Base-by-base conservation (phyloP, 257 asterid species). In the Datura wrightii region DNA sequence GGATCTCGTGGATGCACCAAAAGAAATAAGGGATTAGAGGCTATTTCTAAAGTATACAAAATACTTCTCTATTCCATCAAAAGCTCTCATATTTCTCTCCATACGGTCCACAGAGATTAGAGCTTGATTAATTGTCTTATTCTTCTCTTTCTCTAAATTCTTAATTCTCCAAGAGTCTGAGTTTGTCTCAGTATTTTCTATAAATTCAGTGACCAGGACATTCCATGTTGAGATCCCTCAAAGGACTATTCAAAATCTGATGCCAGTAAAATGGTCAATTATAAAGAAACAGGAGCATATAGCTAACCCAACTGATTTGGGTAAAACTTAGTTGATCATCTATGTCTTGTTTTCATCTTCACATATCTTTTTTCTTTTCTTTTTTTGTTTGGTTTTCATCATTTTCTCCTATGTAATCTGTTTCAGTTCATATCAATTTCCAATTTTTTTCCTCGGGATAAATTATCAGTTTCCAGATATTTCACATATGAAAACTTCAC, bases 401-500 rank as follows among this genome's bases (percentile, higher is more conserved):
- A 24, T 24, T 24, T 24, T 76, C 62, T 76, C 46, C 44, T 11
- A 62, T 76, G 2, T 54, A 44, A 71, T 42, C 10, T 18, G 44
- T 42, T 71, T 44, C 79, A 8, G 7, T 76, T 24, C 8, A 52
- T 7, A 76, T 76, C 60, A 14, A 76, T 14, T 76, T 76, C 63
- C 31, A 31, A 8, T 46, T 72, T 19, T 10, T 16, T 76, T 44
- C 31, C 11, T 71, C 44, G 3, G 0, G 42, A 11, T 74, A 74
- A 46, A 41, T 74, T 15, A 31, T 52, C 46, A 52, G 63, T 76
- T 76, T 18, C 34, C 82, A 50, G 62, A 76, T 34, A 76, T 48
- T 19, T 48, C 46, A 76, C 63, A 76, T 31, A 50, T 52, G 82
- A 76, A 74, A 52, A 52, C 44, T 76, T 52, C 78, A 81, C 44